A percentile compares a stretch with the other conserved stretches of the same genome.
Conservation (phyloP, 306 rosid genomes). For the Gynostemma pentaphyllum region DNA sequence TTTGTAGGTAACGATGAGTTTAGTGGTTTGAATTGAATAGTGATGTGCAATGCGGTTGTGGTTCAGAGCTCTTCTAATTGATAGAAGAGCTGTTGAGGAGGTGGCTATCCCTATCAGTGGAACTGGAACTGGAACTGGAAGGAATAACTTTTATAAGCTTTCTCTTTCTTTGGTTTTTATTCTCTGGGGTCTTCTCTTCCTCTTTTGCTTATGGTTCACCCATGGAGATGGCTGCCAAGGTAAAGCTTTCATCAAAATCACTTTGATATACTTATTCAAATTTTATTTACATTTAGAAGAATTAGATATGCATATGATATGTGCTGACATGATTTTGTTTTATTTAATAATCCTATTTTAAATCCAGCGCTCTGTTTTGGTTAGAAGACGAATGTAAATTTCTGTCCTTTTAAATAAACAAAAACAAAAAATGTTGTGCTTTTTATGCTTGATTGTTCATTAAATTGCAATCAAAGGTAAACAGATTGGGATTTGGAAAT, state of each 20-base stretch:
- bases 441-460: background rate
- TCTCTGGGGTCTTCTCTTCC: slow-evolving; percentile 62
- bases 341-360: background rate
- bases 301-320: background rate
- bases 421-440: background rate
- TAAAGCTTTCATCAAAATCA: slow-evolving; percentile 6
- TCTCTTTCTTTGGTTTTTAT: slow-evolving; percentile 61
- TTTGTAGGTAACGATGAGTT: background rate
- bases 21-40: slow-evolving; percentile 1
- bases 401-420: background rate
- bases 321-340: background rate
- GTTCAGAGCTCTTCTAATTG: slow-evolving; percentile 51
- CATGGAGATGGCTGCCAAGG: slow-evolving; percentile 58
- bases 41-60: slow-evolving; percentile 61
- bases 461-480: background rate
- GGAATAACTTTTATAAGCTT: slow-evolving; percentile 41
- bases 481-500: background rate
- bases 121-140: too few species aligned
- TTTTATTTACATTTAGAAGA: background rate
- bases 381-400: background rate
- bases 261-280: background rate
- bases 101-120: too few species aligned
- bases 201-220: slow-evolving; percentile 67
- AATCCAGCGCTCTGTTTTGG: background rate
- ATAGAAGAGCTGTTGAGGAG: slow-evolving; percentile 50